Base-by-base conservation (phyloP, 331 rosid genomes). In the Arachis monticola region DNA sequence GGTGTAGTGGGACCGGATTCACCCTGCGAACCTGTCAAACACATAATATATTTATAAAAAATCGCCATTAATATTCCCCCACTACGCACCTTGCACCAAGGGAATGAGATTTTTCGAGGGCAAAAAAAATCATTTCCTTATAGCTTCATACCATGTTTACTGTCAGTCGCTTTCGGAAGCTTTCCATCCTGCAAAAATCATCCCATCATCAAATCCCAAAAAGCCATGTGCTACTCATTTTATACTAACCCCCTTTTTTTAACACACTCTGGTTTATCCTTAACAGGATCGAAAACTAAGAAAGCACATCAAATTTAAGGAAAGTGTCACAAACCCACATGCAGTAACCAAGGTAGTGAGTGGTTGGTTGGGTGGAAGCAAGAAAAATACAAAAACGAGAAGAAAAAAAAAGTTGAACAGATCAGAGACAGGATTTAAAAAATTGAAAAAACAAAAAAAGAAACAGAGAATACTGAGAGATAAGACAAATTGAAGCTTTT, bases 1-100 rank as follows among this genome's bases (percentile, higher is more conserved):
- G 95, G 81, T 70, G 93, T 88, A 79, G 97, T 92, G 99, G 99
- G 99, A 79, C 99, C 99, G 72, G 91, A 83, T 83, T 88, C 91
- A 74, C 79, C 88, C 97, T 83, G 92, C 83, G 83, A 84, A 83
- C 87, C 99, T 94, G 92, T 83, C 93, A 91, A 90, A 90, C 84
- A 79, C 76, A 85, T 67, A 84, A 81, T 79, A 77, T 78, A 72
- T 53, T 8, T 50, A 53, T 11, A 53, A 53, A 83, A 83, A 81
- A 72, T 81, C 84, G 78, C 81, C 82, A 81, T 70, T 74, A 84
- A 77, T 82, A 80, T 83, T 83, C 81, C 78, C 85, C 78, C 81
- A 78, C 76, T 77, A 73, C 31, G 52, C 45, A 13, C 44, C 44
- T 38, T 78, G 76, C 68, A 70, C 78, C 80, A 83, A 70, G 7